A percentile compares a stretch with the other conserved stretches of the same genome.
Evolutionary conservation across 2,329 filamentous ascomycete species (phyloP).

Genomic region (Teratosphaeria pseudoeucalypti): DNA sequence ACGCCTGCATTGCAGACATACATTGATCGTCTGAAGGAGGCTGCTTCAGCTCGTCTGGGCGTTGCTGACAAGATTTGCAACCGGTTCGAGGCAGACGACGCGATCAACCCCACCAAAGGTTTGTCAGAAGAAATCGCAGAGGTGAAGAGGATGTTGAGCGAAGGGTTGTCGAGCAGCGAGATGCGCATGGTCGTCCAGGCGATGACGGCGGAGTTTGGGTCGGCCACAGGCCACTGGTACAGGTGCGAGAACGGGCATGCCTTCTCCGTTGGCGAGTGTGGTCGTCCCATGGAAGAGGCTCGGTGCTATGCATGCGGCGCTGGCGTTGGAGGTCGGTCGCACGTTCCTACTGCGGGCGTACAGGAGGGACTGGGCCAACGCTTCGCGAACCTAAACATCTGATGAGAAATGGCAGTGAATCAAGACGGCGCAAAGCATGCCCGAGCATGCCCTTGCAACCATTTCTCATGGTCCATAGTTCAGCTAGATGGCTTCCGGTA

Average conservation of each 20-base stretch:
- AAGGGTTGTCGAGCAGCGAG: constrained; percentile 35
- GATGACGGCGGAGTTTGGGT: constrained; percentile 1
- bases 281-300: constrained; percentile 51
- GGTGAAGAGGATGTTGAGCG: constrained; percentile 36
- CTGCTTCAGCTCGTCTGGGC: constrained; percentile 18
- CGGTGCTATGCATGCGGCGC: constrained; percentile 53
- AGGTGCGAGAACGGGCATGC: constrained; percentile 47
- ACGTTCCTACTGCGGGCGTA: constrained; percentile 44
- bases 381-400: neutral
- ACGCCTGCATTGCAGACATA: neutral
- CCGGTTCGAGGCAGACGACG: neutral
- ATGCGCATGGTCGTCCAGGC: constrained; percentile 30
- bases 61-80: constrained; percentile 19
- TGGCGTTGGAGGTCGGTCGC: constrained; percentile 45
- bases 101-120: neutral
- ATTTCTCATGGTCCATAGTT: too few relatives aligned
- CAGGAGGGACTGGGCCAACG: neutral
- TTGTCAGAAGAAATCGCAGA: constrained; percentile 35
- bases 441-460: too few relatives aligned
- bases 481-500: too few relatives aligned
- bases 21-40: constrained; percentile 6
- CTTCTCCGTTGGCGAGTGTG: constrained; percentile 28
- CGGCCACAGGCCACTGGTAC: constrained; percentile 49
- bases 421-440: neutral
- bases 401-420: neutral